These are phyloP conservation scores for Tolypocladium inflatum DNA, from an alignment of 2,329 filamentous ascomycete genomes.

Conservation along the genomic window DNA sequence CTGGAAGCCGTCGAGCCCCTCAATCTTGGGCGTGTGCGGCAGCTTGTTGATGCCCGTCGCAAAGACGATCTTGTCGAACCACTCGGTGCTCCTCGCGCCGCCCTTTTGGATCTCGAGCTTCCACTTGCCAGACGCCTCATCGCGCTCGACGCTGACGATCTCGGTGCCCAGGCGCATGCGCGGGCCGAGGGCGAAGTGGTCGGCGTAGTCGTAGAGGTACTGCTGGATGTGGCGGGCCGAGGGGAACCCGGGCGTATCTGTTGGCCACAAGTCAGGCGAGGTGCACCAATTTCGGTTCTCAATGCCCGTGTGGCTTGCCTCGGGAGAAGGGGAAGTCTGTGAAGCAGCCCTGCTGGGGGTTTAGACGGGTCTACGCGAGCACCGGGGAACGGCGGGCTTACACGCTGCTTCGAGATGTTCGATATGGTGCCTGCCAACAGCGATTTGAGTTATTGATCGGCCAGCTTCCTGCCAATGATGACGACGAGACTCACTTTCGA, in stretches of 20 bases:
- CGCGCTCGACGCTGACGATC: constrained; percentile 10
- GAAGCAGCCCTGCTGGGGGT: constrained; percentile 17
- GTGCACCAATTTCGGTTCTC: not conserved
- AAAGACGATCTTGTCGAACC: constrained; percentile 28
- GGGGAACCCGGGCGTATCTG: constrained; percentile 14
- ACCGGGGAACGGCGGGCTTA: constrained; percentile 1
- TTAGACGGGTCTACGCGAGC: no score
- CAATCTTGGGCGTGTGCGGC: constrained; percentile 24
- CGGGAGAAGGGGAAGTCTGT: constrained; percentile 23
- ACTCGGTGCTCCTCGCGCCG: not conserved
- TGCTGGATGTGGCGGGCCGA: constrained; percentile 14
- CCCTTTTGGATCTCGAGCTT: constrained; percentile 11
- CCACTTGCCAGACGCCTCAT: constrained; percentile 14
- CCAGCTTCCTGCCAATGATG: not conserved
- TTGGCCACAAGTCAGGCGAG: constrained; percentile 3
- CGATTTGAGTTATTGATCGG: no score
- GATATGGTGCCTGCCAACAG: constrained; percentile 14
- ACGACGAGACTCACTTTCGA: constrained; percentile 15
- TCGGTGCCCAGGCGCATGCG: constrained; percentile 15
- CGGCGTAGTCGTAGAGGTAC: constrained; percentile 23
- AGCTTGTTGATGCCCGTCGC: constrained; percentile 22
- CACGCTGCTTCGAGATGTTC: constrained; percentile 22
- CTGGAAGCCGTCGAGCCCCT: constrained; percentile 24
- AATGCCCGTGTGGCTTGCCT: not conserved
- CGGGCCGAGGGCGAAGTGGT: constrained; percentile 18